A percentile compares a stretch with the other conserved stretches of the same genome.
Conservation (phyloP, 2,329 filamentous ascomycete species). For the Sphaerostilbella broomeana region DNA sequence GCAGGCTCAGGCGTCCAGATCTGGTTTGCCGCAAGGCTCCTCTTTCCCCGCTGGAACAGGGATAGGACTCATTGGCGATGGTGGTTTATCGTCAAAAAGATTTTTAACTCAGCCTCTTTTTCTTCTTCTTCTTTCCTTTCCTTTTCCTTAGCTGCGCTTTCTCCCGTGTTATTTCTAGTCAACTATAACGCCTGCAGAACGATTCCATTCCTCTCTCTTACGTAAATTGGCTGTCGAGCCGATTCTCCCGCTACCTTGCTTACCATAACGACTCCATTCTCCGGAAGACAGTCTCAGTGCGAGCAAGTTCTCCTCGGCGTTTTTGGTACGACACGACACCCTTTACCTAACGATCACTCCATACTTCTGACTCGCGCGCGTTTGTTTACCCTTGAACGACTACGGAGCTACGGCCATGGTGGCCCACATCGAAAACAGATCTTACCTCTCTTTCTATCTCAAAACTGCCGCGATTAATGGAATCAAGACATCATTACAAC, state of each 20-base stretch:
- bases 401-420: conserved; percentile 5
- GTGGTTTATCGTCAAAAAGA: conserved; percentile 24
- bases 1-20: conserved; percentile 45
- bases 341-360: conserved; percentile 2
- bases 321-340: conserved; percentile 6
- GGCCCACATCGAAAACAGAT: conserved; percentile 4
- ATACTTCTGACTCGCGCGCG: conserved; percentile 1
- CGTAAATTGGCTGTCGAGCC: conserved; percentile 9
- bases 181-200: conserved; percentile 6
- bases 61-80: conserved; percentile 40
- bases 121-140: conserved; percentile 20
- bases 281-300: background rate
- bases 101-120: conserved; percentile 17
- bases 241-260: conserved; percentile 8
- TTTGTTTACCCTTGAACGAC: background rate
- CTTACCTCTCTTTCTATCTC: conserved; percentile 1
- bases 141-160: conserved; percentile 16
- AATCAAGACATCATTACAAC: conserved; percentile 5
- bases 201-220: conserved; percentile 10
- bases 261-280: conserved; percentile 1
- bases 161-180: conserved; percentile 18
- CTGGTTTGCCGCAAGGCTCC: conserved; percentile 58
- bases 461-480: conserved; percentile 5
- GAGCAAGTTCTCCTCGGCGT: conserved; percentile 5
- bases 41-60: conserved; percentile 39